Evolutionary conservation across 306 rosid species (phyloP).

Genomic region (Dicorynia guianensis): DNA sequence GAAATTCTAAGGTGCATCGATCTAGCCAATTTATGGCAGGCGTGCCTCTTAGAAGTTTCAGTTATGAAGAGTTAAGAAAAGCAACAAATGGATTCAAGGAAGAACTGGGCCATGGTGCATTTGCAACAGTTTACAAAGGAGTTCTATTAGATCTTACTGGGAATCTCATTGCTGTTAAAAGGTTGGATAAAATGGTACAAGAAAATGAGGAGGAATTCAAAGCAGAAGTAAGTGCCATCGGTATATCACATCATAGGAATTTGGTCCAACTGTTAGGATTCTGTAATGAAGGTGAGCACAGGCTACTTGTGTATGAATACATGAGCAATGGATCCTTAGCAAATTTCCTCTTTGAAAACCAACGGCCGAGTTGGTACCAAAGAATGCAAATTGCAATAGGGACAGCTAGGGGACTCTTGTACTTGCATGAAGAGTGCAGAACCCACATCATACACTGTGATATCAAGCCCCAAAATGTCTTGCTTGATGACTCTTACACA

Average conservation of each 20-base stretch:
- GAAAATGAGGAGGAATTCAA: conserved; percentile 24
- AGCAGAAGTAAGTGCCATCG: conserved; percentile 20
- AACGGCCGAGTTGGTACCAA: conserved; percentile 31
- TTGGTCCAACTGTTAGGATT: conserved; percentile 32
- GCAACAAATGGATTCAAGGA: conserved; percentile 39
- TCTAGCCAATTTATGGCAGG: conserved; percentile 15
- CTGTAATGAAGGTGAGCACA: conserved; percentile 20
- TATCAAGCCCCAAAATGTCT: conserved; percentile 31
- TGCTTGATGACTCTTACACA: conserved; percentile 26
- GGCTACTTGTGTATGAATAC: conserved; percentile 22
- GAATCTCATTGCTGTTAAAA: conserved; percentile 33
- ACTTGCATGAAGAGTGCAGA: conserved; percentile 37
- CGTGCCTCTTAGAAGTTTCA: conserved; percentile 17
- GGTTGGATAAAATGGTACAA: background rate
- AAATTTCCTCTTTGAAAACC: background rate
- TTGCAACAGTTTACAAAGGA: conserved; percentile 33
- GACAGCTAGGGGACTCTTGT: conserved; percentile 37
- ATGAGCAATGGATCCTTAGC: conserved; percentile 23
- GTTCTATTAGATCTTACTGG: background rate
- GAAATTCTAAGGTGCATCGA: conserved; percentile 4
- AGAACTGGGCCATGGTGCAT: conserved; percentile 34
- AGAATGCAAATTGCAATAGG: conserved; percentile 31
- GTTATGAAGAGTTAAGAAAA: conserved; percentile 30
- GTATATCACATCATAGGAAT: conserved; percentile 29
- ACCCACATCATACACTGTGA: conserved; percentile 33